phyloP scores from a whole-genome alignment of 2,329 filamentous ascomycete species.

The Aspergillus eucalypticola region DNA sequence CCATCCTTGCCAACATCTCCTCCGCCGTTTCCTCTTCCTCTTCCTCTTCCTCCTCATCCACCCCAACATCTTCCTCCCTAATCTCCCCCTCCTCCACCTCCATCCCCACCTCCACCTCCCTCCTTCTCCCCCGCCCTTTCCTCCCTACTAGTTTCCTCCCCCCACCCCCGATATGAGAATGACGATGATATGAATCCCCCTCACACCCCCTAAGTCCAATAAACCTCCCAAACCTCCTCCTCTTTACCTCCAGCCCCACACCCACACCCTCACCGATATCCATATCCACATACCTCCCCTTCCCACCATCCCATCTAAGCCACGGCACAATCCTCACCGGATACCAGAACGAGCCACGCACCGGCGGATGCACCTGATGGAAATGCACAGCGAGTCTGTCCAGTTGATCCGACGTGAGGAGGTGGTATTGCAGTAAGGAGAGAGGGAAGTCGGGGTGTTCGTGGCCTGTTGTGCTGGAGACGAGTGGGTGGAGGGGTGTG shows the following conservation, averaged over 20 bases:
- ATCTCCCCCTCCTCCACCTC: not conserved
- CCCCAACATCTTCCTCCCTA: not conserved
- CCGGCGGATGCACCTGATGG: constrained; percentile 44
- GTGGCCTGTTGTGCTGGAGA: constrained; percentile 38
- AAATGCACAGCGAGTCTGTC: constrained; percentile 45
- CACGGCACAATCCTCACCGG: constrained; percentile 35
- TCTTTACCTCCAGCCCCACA: constrained; percentile 37
- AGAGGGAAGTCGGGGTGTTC: constrained; percentile 42
- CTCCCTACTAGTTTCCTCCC: constrained; percentile 37
- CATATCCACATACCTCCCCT: too few species aligned
- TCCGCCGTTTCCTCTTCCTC: constrained; percentile 10
- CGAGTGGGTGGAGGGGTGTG: constrained; percentile 36
- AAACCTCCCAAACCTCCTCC: constrained; percentile 45
- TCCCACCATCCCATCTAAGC: constrained; percentile 21
- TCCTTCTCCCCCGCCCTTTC: not conserved
- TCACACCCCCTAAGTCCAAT: constrained; percentile 45
- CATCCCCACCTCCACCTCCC: not conserved
- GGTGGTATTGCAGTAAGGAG: constrained; percentile 41
- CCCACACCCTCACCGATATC: too few species aligned
- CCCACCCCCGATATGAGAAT: too few species aligned
- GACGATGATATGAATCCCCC: not conserved
- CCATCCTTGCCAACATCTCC: constrained; percentile 25
- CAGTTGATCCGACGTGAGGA: constrained; percentile 43
- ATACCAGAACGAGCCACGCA: constrained; percentile 34
- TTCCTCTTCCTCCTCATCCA: not conserved